Percentiles rank a stretch among this genome's conserved stretches.
Conservation (phyloP, 1,284 basidiomycete species). For the Rhodotorula sp. region DNA sequence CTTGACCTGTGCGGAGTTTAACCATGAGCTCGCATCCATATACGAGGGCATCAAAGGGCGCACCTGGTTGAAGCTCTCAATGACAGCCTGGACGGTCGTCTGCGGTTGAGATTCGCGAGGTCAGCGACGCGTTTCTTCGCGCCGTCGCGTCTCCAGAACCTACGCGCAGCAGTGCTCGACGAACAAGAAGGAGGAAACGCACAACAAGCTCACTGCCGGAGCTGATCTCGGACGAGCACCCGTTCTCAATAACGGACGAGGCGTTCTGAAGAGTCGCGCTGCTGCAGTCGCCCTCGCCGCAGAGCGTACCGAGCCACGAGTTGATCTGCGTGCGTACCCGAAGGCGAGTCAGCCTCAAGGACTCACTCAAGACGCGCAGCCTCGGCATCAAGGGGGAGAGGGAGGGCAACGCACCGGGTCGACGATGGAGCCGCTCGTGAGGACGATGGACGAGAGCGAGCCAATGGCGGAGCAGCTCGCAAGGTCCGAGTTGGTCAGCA, state of each 20-base stretch:
- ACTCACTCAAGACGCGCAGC: background rate
- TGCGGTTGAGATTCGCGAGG: background rate
- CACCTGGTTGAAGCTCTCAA: conserved; percentile 21
- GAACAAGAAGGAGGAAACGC: background rate
- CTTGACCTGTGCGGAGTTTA: conserved; percentile 12
- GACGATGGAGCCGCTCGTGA: conserved; percentile 7
- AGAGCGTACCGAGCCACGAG: conserved; percentile 24
- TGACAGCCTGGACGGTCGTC: conserved; percentile 1
- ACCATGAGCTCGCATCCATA: background rate
- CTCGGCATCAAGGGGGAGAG: background rate
- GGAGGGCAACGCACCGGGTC: conserved; percentile 24
- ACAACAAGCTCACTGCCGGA: conserved; percentile 18
- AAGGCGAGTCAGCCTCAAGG: background rate
- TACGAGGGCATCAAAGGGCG: too few species aligned
- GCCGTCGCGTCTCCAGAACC: background rate
- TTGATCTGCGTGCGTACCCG: background rate
- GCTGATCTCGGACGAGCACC: conserved; percentile 25
- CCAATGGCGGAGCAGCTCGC: conserved; percentile 19
- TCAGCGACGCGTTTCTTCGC: background rate
- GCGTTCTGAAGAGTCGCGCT: conserved; percentile 18
- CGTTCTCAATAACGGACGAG: conserved; percentile 7
- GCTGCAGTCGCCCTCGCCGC: conserved; percentile 17
- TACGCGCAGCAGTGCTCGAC: accelerated
- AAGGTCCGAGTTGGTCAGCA: conserved; percentile 13
- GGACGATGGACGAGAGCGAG: conserved; percentile 15